These are phyloP conservation scores for Eucalyptus shirleyi DNA, from an alignment of 345 rosid species.

Conservation along the genomic window DNA sequence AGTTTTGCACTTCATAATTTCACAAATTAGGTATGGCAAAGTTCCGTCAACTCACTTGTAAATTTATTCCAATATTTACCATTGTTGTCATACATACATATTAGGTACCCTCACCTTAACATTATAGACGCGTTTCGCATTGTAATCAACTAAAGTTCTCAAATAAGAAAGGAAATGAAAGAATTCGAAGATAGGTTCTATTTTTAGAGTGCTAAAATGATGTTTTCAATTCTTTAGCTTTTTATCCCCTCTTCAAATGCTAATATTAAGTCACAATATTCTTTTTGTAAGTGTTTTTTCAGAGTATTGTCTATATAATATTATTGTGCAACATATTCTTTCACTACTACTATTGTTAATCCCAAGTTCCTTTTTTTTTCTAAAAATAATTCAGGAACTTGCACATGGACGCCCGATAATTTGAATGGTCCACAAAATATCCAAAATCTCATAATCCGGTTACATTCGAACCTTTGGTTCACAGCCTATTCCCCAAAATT, in stretches of 20 bases:
- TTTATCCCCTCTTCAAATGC: neutral
- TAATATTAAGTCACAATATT: neutral
- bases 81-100: neutral
- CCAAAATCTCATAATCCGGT: neutral
- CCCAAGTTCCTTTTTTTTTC: no score
- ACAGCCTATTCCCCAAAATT: neutral
- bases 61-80: neutral
- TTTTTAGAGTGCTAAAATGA: neutral
- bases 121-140: neutral
- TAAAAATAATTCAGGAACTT: neutral
- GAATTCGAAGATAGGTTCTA: neutral
- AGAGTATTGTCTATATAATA: neutral
- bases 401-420: neutral
- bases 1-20: neutral
- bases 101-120: neutral
- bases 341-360: neutral
- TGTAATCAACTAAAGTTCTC: neutral
- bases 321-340: neutral
- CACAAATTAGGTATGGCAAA: neutral
- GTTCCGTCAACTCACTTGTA: neutral
- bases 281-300: neutral
- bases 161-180: neutral
- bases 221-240: neutral
- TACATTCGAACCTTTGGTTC: neutral
- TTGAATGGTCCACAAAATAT: neutral